Evolutionary conservation across 1,284 basidiomycete genomes (phyloP).

Genomic region (Ustanciosporium gigantosporum): DNA sequence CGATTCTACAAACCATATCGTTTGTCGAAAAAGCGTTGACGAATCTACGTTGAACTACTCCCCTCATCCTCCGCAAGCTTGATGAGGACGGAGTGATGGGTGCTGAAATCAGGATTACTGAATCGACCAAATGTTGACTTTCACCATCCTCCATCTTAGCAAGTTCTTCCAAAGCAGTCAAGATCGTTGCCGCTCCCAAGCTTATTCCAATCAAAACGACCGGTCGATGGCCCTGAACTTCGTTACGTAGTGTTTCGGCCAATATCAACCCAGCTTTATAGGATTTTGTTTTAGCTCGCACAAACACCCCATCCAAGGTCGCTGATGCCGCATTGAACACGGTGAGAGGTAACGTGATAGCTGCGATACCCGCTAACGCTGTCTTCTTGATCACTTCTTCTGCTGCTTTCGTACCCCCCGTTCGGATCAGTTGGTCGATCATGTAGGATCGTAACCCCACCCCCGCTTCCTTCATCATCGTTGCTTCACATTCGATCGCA

Average conservation of each 20-base stretch:
- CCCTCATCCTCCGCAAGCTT: constrained; percentile 64
- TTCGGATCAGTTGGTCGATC: constrained; percentile 35
- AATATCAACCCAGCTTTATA: constrained; percentile 64
- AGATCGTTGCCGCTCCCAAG: constrained; percentile 65
- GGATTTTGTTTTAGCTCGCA: constrained; percentile 52
- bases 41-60: constrained; percentile 64
- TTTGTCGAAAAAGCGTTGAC: constrained; percentile 65
- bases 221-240: constrained; percentile 67
- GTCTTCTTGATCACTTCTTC: constrained; percentile 67
- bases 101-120: constrained; percentile 62
- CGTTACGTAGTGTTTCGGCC: constrained; percentile 66
- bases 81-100: constrained; percentile 63
- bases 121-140: constrained; percentile 64
- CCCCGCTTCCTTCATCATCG: constrained; percentile 46
- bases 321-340: constrained; percentile 59
- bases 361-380: constrained; percentile 66
- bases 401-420: constrained; percentile 42
- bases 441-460: constrained; percentile 43
- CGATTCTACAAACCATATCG: constrained; percentile 65
- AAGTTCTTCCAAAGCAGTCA: constrained; percentile 65
- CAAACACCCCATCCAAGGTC: constrained; percentile 62
- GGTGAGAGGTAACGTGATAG: constrained; percentile 65
- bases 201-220: constrained; percentile 66
- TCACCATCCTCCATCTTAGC: constrained; percentile 39
- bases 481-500: constrained; percentile 43